Base-by-base conservation (phyloP, 164 flowering plant genomes). In the Piper longum region DNA sequence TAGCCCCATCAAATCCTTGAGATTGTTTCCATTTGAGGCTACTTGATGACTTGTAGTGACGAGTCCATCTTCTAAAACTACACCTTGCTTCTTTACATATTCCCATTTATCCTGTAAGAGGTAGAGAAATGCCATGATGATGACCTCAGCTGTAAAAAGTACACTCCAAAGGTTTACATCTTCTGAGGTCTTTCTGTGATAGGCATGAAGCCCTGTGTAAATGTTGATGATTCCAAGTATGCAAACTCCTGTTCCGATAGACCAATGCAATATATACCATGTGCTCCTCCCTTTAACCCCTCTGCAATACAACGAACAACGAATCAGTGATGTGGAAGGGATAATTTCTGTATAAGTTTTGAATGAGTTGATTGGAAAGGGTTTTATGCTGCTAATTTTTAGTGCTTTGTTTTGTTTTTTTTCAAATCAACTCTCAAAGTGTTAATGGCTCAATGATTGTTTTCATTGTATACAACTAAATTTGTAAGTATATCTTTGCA, bases 231-330 rank as follows among this genome's bases (percentile, higher is more conserved):
- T 76, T 59, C 95, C 97, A 61, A 77, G 69, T 43, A 83, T n/a
- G 14, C 85, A 76, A 12, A 76, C 67, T 57, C 72, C 61, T 51
- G 81, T 85, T 67, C 97, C 97, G 14, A 86, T 74, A 9, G 77
- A 42, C 95, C 97, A 90, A 65, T 90, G 97, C 57, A 74, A 62
- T 51, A 81, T 67, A 75, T 78, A 88, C 97, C 97, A 90, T 43
- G 66, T 43, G 16, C 75, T 79, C 64, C 92, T 84, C 54, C 77
- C 74, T 72, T 67, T 83, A 62, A 60, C 72, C 67, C 89, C 86
- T 75, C 97, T 90, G 80, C 59, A 64, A 1, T 40, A 17, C n/a
- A 36, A 9, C 51, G 1, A 44, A 57, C 16, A 18, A 62, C 5
- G 17, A 17, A 2, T 40, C 41, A 39, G 43, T 1, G 17, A 56